phyloP scores from a whole-genome alignment of 2,329 filamentous ascomycete genomes.

The Monilinia fructigena region DNA sequence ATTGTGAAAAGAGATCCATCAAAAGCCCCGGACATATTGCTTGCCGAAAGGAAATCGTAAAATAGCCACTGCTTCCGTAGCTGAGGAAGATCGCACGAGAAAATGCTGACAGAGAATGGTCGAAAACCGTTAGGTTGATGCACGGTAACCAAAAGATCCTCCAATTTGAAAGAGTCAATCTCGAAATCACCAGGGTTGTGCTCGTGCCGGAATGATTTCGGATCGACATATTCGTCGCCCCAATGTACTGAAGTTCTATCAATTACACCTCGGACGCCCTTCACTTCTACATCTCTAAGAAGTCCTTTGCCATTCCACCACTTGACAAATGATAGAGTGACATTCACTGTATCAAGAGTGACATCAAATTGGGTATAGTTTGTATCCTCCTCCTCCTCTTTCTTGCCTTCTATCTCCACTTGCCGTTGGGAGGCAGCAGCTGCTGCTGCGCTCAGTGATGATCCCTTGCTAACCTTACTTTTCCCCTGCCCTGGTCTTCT shows the following conservation, averaged over 20 bases:
- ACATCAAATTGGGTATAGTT: conserved; percentile 98
- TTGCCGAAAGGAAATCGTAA: conserved; percentile 94
- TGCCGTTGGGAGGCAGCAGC: conserved; percentile 73
- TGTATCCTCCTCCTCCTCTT: conserved; percentile 70
- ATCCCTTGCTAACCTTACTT: conserved; percentile 88
- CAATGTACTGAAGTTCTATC: conserved; percentile 83
- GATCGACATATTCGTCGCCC: conserved; percentile 68
- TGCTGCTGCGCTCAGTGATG: conserved; percentile 77
- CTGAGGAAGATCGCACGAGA: conserved; percentile 89
- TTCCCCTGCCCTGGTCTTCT: conserved; percentile 78
- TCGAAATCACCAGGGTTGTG: conserved; percentile 94
- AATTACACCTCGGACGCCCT: conserved; percentile 86
- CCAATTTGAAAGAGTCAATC: conserved; percentile 93
- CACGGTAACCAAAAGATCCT: conserved; percentile 86
- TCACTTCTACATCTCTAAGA: conserved; percentile 88
- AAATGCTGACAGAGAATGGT: conserved; percentile 95
- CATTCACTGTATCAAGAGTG: conserved; percentile 91
- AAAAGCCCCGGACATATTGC: conserved; percentile 92
- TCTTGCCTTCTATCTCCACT: conserved; percentile 46
- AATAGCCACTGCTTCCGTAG: conserved; percentile 95
- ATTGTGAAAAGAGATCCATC: conserved; percentile 97
- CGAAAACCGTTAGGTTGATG: conserved; percentile 88
- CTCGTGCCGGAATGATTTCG: conserved; percentile 81
- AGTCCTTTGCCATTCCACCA: conserved; percentile 98
- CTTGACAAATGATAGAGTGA: conserved; percentile 94